These are phyloP conservation scores for Fagus sylvatica DNA, from an alignment of 306 rosid genomes.

Conservation along the genomic window DNA sequence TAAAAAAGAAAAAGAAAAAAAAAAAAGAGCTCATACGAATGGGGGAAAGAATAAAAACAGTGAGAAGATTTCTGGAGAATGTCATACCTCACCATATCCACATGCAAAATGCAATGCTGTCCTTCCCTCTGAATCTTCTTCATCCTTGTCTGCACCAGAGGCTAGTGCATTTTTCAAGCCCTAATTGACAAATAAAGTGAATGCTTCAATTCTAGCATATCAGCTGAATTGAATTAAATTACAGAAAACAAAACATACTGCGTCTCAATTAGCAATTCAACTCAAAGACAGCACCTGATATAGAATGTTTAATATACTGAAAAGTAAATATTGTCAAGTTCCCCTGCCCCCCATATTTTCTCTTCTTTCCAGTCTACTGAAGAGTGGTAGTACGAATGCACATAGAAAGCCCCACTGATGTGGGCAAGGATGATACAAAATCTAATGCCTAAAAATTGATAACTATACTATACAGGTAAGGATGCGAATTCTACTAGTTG, in stretches of 20 bases:
- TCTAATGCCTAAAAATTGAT: too few species aligned
- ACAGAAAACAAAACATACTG: neutral
- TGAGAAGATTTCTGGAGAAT: neutral
- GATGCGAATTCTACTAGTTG: too few species aligned
- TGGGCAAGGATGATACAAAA: too few species aligned
- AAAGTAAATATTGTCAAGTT: too few species aligned
- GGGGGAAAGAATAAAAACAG: constrained; percentile 1
- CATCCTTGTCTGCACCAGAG: constrained; percentile 91
- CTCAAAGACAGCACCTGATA: neutral
- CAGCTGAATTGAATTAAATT: neutral
- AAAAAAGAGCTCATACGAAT: neutral
- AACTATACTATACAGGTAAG: too few species aligned
- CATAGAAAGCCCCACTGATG: too few species aligned
- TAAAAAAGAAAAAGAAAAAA: neutral
- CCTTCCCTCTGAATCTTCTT: constrained; percentile 96
- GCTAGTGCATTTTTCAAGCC: constrained; percentile 84
- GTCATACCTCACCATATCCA: constrained; percentile 97
- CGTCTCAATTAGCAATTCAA: constrained; percentile 10
- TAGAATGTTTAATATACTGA: neutral
- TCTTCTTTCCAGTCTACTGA: too few species aligned
- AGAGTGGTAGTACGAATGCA: too few species aligned
- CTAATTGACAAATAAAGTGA: constrained; percentile 37
- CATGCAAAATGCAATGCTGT: constrained; percentile 98
- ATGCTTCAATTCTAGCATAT: constrained; percentile 24
- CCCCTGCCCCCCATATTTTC: too few species aligned